Conservation (phyloP, 2,329 filamentous ascomycete genomes). For the Microsporum canis region DNA sequence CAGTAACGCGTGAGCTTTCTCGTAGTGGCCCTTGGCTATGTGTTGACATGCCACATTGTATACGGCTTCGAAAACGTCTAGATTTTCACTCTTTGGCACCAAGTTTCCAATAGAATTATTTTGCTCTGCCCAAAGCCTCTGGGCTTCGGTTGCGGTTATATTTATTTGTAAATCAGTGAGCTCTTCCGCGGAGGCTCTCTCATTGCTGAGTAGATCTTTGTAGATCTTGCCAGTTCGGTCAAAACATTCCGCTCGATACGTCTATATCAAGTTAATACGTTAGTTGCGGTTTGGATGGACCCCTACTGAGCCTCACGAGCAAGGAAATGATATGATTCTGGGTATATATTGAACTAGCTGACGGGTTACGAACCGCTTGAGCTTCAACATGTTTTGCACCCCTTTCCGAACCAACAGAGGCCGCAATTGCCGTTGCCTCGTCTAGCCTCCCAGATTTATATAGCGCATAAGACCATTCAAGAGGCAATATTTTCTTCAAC, state of each 20-base stretch:
- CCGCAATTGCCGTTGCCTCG: conserved; percentile 44
- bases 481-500: conserved; percentile 43
- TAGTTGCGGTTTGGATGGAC: neutral
- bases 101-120: conserved; percentile 27
- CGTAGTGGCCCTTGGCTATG: conserved; percentile 49
- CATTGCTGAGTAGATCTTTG: conserved; percentile 36
- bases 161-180: conserved; percentile 53
- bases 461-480: conserved; percentile 53
- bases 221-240: conserved; percentile 45
- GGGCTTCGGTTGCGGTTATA: conserved; percentile 48
- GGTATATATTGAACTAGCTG: neutral
- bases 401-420: conserved; percentile 31
- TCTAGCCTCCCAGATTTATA: conserved; percentile 49
- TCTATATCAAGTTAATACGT: conserved; percentile 15
- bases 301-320: neutral
- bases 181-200: conserved; percentile 36
- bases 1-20: conserved; percentile 47
- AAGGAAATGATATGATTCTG: neutral
- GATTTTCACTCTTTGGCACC: conserved; percentile 46
- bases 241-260: conserved; percentile 52
- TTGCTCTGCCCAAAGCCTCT: conserved; percentile 48
- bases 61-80: conserved; percentile 53
- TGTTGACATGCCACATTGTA: conserved; percentile 55
- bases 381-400: conserved; percentile 51
- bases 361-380: conserved; percentile 41